phyloP scores from a whole-genome alignment of 257 asterid genomes.

The Fraxinus cuspidata region DNA sequence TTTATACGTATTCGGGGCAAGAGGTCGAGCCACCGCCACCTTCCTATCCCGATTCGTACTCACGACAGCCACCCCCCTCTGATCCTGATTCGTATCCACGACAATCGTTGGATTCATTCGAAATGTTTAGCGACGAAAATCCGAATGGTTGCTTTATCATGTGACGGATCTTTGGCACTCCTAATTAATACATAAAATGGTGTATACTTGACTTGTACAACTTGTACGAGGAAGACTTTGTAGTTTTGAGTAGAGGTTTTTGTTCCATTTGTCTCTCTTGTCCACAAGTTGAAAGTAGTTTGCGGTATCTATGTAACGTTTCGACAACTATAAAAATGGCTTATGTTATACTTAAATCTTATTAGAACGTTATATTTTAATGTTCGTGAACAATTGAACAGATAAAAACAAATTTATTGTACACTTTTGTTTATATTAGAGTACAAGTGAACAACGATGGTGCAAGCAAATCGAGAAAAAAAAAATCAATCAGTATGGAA shows the following conservation, averaged over 20 bases:
- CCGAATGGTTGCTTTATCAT: constrained; percentile 69
- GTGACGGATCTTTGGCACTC: constrained; percentile 28
- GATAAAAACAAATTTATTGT: too few species aligned
- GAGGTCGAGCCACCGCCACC: not conserved
- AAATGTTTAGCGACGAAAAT: constrained; percentile 76
- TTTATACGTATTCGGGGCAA: constrained; percentile 37
- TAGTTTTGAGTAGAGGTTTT: not conserved
- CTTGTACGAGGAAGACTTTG: constrained; percentile 35
- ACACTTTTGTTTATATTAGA: too few species aligned
- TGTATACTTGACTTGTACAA: constrained; percentile 34
- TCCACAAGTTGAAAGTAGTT: not conserved
- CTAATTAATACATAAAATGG: not conserved
- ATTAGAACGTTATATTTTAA: not conserved
- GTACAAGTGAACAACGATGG: not conserved
- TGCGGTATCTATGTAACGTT: not conserved
- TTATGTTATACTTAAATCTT: not conserved
- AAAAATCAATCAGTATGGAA: too few species aligned
- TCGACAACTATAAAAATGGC: not conserved
- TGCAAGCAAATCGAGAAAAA: not conserved
- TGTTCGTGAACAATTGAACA: too few species aligned
- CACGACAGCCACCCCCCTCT: constrained; percentile 36
- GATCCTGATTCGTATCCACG: constrained; percentile 38
- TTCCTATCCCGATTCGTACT: too few species aligned
- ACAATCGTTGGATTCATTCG: constrained; percentile 75
- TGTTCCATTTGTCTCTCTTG: not conserved